Evolutionary conservation across 441 rosid genomes (phyloP).

Genomic region (Adansonia rubrostipa): DNA sequence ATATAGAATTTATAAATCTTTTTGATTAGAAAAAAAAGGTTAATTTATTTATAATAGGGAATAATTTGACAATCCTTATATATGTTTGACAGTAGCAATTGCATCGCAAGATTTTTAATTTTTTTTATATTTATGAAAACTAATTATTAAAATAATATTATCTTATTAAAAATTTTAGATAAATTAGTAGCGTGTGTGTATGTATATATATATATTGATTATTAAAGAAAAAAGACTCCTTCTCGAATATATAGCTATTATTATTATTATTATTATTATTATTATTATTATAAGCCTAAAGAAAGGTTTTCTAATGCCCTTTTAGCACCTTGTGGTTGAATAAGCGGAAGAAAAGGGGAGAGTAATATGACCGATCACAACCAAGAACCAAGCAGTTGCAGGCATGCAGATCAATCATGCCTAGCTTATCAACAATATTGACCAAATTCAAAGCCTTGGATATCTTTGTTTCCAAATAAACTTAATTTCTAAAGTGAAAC

Average conservation of each 20-base stretch:
- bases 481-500: background rate
- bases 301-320: background rate
- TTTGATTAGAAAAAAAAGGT: too few relatives aligned
- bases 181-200: too few relatives aligned
- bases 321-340: background rate
- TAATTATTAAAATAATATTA: too few relatives aligned
- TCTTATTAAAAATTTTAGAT: too few relatives aligned
- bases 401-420: background rate
- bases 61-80: too few relatives aligned
- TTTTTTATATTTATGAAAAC: too few relatives aligned
- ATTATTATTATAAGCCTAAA: background rate
- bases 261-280: too few relatives aligned
- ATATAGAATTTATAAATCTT: background rate
- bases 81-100: too few relatives aligned
- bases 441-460: conserved; percentile 10
- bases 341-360: background rate
- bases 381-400: background rate
- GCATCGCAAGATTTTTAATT: too few relatives aligned
- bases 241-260: background rate
- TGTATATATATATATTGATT: too few relatives aligned
- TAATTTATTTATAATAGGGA: too few relatives aligned
- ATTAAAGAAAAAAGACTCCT: background rate
- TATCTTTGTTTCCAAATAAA: background rate
- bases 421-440: background rate
- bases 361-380: background rate